Evolutionary conservation across 345 rosid species (phyloP), one percentile per base, ranked within the genome.

Genomic region (Rhodomyrtus tomentosa): DNA sequence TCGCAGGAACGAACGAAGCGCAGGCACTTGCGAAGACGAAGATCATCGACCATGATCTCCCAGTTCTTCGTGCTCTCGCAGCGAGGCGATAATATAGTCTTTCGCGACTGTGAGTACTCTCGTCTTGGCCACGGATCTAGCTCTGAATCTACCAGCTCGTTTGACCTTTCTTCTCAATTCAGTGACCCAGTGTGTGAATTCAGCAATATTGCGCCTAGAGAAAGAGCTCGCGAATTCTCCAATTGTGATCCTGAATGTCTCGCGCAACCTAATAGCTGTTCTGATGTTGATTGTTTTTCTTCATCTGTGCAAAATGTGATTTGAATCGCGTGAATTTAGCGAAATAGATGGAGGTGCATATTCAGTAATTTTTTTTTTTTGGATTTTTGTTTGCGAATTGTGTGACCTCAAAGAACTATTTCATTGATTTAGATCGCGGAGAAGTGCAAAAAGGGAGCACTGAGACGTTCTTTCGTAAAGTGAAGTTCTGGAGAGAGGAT

Each of bases 401-500:
- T 32, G 45, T 68, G 79, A 68, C 38, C 45, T 68, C 45, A 68
- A 36, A 9, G 24, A 36, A 40, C 25, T 16, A 50, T 82, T 32
- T 16, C 53, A 36, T 76, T 81, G 72, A 32, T 85, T 82, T 90
- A 95, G 99, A 95, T 88, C 98, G 99, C 1, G 96, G 98, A 36
- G 99, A 97, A 89, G 95, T 94, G 50, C 93, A 91, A 25, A 95
- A 95, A 89, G 98, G 98, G 82, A 94, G 95, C 84, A 95, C 99
- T 15, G 99, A 97, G 92, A 94, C 94, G 32, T 97, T 97, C 90
- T 97, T 95, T 88, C 93, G 99, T 5, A 97, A 97, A 90, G 99
- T 95, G 59, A 95, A 97, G 95, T 97, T 97, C 83, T 97, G 99
- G 99, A 97, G 94, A 84, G 99, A 94, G 27, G 99, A 97, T 84